Conservation (phyloP, 768 basidiomycete species). For the Leccinellum albellum region DNA sequence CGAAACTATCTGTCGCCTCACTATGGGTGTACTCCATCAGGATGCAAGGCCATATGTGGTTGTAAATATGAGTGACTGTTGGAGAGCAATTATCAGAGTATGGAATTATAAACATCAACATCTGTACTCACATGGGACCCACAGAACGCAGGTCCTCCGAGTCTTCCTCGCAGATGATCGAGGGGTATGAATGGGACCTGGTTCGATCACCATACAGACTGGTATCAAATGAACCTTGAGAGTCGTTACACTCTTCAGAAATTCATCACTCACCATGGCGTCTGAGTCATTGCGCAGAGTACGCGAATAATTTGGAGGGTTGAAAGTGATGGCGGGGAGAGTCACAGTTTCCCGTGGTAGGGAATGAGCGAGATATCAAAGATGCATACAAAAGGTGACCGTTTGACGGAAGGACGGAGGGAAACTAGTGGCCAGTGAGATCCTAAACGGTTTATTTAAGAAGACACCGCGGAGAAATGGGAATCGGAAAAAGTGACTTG, state of each 20-base stretch:
- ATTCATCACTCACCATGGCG: constrained; percentile 5
- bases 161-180: background rate
- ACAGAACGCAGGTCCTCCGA: background rate
- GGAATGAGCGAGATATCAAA: constrained; percentile 10
- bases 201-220: constrained; percentile 10
- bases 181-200: background rate
- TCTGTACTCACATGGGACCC: constrained; percentile 9
- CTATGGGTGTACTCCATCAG: constrained; percentile 2
- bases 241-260: background rate
- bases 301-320: background rate
- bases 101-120: background rate
- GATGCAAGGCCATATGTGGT: background rate
- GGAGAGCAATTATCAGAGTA: constrained; percentile 2
- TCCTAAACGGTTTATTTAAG: constrained; percentile 15
- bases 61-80: constrained; percentile 3
- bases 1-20: constrained; percentile 4
- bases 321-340: background rate
- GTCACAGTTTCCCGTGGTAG: constrained; percentile 6
- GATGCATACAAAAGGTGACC: constrained; percentile 13
- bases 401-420: constrained; percentile 2
- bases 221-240: background rate
- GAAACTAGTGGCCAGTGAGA: constrained; percentile 5
- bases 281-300: constrained; percentile 10
- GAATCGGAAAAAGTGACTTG: constrained; percentile 8
- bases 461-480: constrained; percentile 14